Evolutionary conservation across 345 rosid species (phyloP).

Genomic region (Salix suchowensis): DNA sequence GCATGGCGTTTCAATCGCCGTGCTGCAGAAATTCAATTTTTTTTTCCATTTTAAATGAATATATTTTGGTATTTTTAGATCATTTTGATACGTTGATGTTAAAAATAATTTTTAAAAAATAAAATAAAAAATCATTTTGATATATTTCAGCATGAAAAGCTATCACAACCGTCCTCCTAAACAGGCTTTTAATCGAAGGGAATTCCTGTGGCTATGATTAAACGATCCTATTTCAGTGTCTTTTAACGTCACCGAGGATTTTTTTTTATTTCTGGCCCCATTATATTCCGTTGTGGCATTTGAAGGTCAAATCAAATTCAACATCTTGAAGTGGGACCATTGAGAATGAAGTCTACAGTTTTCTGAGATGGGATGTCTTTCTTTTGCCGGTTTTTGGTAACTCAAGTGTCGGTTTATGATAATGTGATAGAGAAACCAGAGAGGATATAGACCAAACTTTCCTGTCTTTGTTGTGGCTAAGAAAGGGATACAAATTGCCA

Average conservation of each 20-base stretch:
- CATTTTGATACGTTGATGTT: no score
- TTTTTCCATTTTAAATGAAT: no score
- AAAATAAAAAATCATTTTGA: no score
- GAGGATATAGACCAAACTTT: no score
- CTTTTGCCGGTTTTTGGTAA: not conserved
- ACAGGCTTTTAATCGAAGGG: not conserved
- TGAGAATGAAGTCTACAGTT: not conserved
- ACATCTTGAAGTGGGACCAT: not conserved
- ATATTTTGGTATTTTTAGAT: no score
- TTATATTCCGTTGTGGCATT: not conserved
- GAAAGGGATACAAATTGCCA: no score
- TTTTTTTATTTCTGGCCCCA: not conserved
- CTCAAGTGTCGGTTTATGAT: not conserved
- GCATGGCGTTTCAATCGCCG: no score
- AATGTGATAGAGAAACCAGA: not conserved
- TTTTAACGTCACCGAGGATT: not conserved
- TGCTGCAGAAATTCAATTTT: no score
- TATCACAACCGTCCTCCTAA: no score
- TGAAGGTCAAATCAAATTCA: not conserved
- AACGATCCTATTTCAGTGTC: not conserved
- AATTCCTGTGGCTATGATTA: not conserved
- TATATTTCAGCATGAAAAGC: no score
- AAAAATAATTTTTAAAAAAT: no score
- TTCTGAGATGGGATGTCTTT: not conserved
- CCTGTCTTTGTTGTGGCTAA: no score